Conservation (phyloP, 2,329 filamentous ascomycete genomes). For the Clonostachys sp. region DNA sequence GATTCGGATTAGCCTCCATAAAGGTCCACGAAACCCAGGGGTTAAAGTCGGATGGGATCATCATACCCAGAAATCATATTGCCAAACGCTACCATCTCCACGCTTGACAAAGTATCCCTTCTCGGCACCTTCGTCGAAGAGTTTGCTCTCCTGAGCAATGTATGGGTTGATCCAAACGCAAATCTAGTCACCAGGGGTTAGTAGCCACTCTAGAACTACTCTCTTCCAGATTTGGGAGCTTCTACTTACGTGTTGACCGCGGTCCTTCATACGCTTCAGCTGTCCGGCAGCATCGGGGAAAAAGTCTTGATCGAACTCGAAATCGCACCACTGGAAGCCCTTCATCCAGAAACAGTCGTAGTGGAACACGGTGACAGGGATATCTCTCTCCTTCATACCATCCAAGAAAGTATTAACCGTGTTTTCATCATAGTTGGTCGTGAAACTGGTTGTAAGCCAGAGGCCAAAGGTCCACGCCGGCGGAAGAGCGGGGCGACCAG, state of each 20-base stretch:
- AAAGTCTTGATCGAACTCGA: conserved; percentile 62
- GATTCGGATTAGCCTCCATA: no score
- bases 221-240: no score
- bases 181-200: conserved; percentile 36
- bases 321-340: conserved; percentile 72
- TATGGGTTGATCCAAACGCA: conserved; percentile 80
- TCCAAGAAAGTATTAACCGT: conserved; percentile 65
- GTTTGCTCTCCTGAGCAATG: conserved; percentile 62
- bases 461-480: conserved; percentile 73
- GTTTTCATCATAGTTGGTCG: conserved; percentile 65
- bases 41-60: no score
- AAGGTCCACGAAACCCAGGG: no score
- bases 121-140: conserved; percentile 59
- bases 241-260: conserved; percentile 32
- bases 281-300: conserved; percentile 66
- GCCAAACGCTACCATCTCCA: conserved; percentile 58
- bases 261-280: conserved; percentile 58
- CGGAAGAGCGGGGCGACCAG: conserved; percentile 58
- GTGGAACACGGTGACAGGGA: conserved; percentile 69
- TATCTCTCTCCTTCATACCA: conserved; percentile 60
- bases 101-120: conserved; percentile 67
- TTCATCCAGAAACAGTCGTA: conserved; percentile 78
- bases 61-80: conserved; percentile 54
- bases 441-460: conserved; percentile 76
- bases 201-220: no score